phyloP scores from a whole-genome alignment of 805 yeast species.

The Torulaspora maleeae region DNA sequence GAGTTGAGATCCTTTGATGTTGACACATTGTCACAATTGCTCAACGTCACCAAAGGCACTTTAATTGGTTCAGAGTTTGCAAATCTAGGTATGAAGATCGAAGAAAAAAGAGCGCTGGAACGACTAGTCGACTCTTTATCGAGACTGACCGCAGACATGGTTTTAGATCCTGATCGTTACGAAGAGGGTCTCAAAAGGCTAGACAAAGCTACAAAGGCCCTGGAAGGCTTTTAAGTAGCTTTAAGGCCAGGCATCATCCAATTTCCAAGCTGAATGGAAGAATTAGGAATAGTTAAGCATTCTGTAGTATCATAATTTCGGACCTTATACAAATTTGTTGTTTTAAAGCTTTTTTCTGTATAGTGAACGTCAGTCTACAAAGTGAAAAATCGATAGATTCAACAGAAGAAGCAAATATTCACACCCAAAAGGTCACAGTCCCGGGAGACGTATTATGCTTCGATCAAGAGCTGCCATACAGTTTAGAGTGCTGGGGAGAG shows the following conservation, averaged over 20 bases:
- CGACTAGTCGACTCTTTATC: constrained; percentile 81
- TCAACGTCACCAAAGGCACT: constrained; percentile 41
- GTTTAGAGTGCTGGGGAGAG: neutral
- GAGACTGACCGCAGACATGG: constrained; percentile 85
- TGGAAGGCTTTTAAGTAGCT: constrained; percentile 66
- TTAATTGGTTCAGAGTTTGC: constrained; percentile 58
- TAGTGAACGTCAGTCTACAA: neutral
- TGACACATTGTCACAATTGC: constrained; percentile 36
- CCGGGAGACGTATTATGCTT: neutral
- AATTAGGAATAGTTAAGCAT: neutral
- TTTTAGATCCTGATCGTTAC: constrained; percentile 73
- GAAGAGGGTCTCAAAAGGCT: constrained; percentile 76
- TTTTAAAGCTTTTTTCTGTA: neutral
- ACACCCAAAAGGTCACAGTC: neutral
- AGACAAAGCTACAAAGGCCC: constrained; percentile 74
- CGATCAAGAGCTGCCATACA: neutral
- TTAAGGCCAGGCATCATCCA: neutral
- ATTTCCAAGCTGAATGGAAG: neutral
- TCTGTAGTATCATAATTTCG: neutral
- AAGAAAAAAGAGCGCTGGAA: constrained; percentile 76
- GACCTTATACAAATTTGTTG: neutral
- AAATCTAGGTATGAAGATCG: constrained; percentile 63
- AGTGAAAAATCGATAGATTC: neutral
- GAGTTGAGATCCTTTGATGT: constrained; percentile 27
- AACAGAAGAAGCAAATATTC: neutral